These are phyloP conservation scores for Coniochaeta sp. DNA, from an alignment of 2,329 filamentous ascomycete genomes.

Conservation along the genomic window DNA sequence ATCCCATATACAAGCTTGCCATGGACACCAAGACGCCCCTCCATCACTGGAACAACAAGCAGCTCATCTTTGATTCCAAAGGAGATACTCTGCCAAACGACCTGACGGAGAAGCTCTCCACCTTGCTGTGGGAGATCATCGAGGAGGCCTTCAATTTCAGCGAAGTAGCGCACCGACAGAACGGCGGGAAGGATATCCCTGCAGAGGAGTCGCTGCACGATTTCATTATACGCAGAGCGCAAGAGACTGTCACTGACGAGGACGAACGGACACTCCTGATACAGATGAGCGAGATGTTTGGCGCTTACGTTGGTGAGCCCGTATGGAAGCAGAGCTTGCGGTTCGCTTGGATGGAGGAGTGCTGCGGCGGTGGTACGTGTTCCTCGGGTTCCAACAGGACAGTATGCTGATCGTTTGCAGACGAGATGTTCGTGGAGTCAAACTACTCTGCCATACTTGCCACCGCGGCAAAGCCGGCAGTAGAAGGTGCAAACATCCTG, in stretches of 20 bases:
- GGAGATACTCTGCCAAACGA: slow-evolving; percentile 9
- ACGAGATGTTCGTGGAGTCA: slow-evolving; percentile 55
- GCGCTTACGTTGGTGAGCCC: slow-evolving; percentile 54
- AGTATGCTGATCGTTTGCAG: slow-evolving; percentile 20
- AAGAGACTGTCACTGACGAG: slow-evolving; percentile 26
- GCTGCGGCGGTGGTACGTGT: slow-evolving; percentile 48
- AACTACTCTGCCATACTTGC: slow-evolving; percentile 53
- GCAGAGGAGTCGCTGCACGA: slow-evolving; percentile 45
- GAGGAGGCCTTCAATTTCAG: slow-evolving; percentile 53
- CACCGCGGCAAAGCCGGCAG: slow-evolving; percentile 39
- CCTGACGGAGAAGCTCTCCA: slow-evolving; percentile 13
- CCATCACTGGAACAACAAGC: slow-evolving; percentile 37
- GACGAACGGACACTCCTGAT: slow-evolving; percentile 40
- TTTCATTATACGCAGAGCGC: slow-evolving; percentile 44
- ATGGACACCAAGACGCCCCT: slow-evolving; percentile 38
- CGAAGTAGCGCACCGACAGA: slow-evolving; percentile 31
- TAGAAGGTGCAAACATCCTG: slow-evolving; percentile 38
- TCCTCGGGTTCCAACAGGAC: background rate
- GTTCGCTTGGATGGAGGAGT: slow-evolving; percentile 61
- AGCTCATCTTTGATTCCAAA: slow-evolving; percentile 29
- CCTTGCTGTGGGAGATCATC: slow-evolving; percentile 50
- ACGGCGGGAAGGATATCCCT: slow-evolving; percentile 36
- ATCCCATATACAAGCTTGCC: slow-evolving; percentile 48
- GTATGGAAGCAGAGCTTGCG: slow-evolving; percentile 53
- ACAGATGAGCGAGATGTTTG: slow-evolving; percentile 54